Base-by-base conservation (phyloP, 1,284 basidiomycete genomes). In the Trametes hirsuta region DNA sequence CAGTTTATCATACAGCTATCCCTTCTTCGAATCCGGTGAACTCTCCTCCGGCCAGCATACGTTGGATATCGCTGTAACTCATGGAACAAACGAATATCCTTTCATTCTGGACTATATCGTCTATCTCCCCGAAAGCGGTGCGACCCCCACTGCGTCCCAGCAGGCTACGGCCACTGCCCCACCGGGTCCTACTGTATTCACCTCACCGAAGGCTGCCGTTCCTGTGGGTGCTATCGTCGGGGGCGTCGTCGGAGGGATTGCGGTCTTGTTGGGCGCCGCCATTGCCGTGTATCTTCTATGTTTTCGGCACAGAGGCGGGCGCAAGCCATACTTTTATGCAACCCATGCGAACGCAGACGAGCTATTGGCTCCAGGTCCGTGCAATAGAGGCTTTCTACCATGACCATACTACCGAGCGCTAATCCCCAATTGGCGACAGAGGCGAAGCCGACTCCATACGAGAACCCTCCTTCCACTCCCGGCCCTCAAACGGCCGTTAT, bases 141-240 rank as follows among this genome's bases (percentile, higher is more conserved):
- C 53, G 1, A 25, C 59, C 5, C 56, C 64, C 11, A 59, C 64
- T 0, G 56, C 48, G n/a, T 53, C 53, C 3, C 58, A 61, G 39
- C 12, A 42, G 6, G 15, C 50, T 10, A 21, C 49, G 1, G 53
- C 55, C 4, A 65, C 49, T 8, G 42, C 35, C 24, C 53, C 63
- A 15, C 58, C 63, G 0, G 40, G 49, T 10, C 18, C 58, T 12
- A 48, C 39, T 18, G 39, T 42, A 6, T 11, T 37, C 3, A 21
- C n/a, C 6, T 30, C 51, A 2, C 6, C 39, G 3, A 6, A 35
- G 10, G 56, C 54, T 1, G 34, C 54, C 2, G 21, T 47, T 2
- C 61, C 55, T 10, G 61, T 65, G 2, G 64, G 64, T 5, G 48
- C 61, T 8, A 65, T 65, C 44, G 59, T 65, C 12, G 64, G 64